These are phyloP conservation scores for Ustilago xerochloae DNA, from an alignment of 1,284 basidiomycete genomes.

Conservation along the genomic window DNA sequence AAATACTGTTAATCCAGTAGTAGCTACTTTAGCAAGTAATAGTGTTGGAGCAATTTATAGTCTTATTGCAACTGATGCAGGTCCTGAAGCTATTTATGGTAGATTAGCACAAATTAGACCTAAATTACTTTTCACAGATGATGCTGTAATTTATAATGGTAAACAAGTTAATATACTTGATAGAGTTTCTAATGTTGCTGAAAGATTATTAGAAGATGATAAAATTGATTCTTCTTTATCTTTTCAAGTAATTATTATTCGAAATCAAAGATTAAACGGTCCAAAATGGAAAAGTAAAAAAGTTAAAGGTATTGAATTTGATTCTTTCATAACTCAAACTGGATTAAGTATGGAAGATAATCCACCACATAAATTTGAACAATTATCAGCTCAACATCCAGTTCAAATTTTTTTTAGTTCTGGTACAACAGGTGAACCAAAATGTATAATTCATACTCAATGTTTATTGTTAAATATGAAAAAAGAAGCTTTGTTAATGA, in stretches of 20 bases:
- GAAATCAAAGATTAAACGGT: constrained; percentile 14
- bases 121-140: constrained; percentile 68
- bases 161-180: constrained; percentile 62
- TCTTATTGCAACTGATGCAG: constrained; percentile 49
- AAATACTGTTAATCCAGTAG: constrained; percentile 37
- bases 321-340: constrained; percentile 21
- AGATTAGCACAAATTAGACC: constrained; percentile 64
- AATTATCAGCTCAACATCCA: constrained; percentile 52
- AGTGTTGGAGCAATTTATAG: constrained; percentile 52
- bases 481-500: constrained; percentile 47
- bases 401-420: constrained; percentile 66
- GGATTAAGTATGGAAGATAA: constrained; percentile 25
- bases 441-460: constrained; percentile 65
- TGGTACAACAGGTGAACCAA: constrained; percentile 69
- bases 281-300: constrained; percentile 25
- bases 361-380: constrained; percentile 45
- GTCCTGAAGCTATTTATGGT: constrained; percentile 50
- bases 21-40: constrained; percentile 44
- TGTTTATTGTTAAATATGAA: constrained; percentile 55
- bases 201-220: constrained; percentile 44
- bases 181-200: constrained; percentile 53
- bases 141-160: constrained; percentile 66
- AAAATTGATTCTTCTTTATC: constrained; percentile 39
- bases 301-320: constrained; percentile 24
- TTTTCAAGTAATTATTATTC: constrained; percentile 50